Conservation (phyloP, 495 filamentous ascomycete genomes). For the Aspergillus asperescens region DNA sequence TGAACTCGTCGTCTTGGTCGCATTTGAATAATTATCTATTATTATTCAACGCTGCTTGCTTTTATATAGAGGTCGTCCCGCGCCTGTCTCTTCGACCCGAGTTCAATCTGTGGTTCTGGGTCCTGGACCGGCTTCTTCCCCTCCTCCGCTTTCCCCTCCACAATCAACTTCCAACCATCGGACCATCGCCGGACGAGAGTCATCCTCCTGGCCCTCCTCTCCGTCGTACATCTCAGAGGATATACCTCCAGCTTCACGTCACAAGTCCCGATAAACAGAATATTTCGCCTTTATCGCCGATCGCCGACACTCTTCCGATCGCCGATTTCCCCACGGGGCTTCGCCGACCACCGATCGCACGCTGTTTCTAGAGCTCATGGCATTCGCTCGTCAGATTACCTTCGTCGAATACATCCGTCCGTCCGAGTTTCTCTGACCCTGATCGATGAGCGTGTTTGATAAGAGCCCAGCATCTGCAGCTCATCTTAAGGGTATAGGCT, state of each 20-base stretch:
- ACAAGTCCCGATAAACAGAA: background rate
- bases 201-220: background rate
- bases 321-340: slow-evolving; percentile 9
- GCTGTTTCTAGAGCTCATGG: slow-evolving; percentile 7
- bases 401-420: background rate
- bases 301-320: background rate
- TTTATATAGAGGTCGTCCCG: background rate
- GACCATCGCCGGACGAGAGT: slow-evolving; percentile 10
- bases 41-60: background rate
- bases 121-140: background rate
- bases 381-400: background rate
- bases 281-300: background rate
- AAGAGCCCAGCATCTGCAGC: slow-evolving; percentile 34
- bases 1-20: background rate
- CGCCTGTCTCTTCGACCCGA: background rate
- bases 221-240: background rate
- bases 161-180: background rate
- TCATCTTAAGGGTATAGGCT: slow-evolving; percentile 40
- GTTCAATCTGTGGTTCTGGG: background rate
- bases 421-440: background rate
- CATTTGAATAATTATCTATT: background rate
- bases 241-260: background rate
- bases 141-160: slow-evolving; percentile 9
- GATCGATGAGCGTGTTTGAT: slow-evolving; percentile 22
- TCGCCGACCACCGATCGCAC: background rate